Evolutionary conservation across 108 stramenopile genomes (phyloP).

Genomic region (Pseudonitzschia multistriata): DNA sequence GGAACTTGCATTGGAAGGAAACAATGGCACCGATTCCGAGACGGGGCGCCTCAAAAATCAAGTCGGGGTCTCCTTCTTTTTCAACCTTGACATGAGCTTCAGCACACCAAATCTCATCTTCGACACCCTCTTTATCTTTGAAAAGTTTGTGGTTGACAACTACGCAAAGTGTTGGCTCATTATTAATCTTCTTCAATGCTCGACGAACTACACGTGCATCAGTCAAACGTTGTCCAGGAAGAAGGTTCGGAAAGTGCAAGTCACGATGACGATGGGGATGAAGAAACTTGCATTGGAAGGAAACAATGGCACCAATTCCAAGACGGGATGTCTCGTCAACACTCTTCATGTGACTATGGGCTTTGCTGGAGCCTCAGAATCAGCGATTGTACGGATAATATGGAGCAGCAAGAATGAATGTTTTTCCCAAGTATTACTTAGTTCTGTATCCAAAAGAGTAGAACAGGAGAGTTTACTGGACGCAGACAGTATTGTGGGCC

Average conservation of each 20-base stretch:
- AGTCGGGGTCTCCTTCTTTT: neutral
- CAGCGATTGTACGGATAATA: too few species aligned
- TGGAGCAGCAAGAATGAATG: too few species aligned
- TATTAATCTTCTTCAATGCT: constrained; percentile 5
- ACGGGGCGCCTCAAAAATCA: neutral
- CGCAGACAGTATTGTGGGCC: too few species aligned
- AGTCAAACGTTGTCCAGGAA: neutral
- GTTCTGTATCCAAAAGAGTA: too few species aligned
- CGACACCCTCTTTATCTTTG: neutral
- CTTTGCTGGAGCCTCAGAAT: too few species aligned
- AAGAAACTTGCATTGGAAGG: constrained; percentile 11
- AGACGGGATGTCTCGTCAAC: too few species aligned
- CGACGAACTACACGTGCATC: constrained; percentile 4
- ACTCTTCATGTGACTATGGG: too few species aligned
- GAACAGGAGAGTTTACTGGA: too few species aligned
- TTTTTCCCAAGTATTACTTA: too few species aligned
- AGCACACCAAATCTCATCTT: constrained; percentile 3
- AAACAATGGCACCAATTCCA: constrained; percentile 13
- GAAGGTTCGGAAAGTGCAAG: neutral
- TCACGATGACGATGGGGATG: constrained; percentile 5
- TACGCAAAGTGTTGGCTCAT: neutral
- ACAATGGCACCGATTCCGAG: constrained; percentile 13
- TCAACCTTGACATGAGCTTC: neutral
- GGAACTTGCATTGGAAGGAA: constrained; percentile 11
- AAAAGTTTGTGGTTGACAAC: constrained; percentile 10